Evolutionary conservation across 345 rosid species (phyloP).

Genomic region (Odontarrhena argentea): DNA sequence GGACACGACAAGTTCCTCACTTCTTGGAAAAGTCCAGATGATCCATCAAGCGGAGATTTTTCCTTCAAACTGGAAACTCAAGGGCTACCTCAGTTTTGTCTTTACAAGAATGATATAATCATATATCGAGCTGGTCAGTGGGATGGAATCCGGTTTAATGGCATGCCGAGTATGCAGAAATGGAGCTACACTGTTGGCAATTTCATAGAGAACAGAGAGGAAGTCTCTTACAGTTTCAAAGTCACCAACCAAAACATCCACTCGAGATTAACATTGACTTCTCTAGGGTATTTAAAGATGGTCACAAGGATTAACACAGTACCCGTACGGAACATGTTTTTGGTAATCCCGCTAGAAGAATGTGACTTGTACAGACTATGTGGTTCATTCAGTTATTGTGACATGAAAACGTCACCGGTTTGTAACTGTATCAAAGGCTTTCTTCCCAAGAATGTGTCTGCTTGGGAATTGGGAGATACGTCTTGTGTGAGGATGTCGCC

Average conservation of each 20-base stretch:
- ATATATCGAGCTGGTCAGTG: slow-evolving; percentile 61
- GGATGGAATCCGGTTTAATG: slow-evolving; percentile 68
- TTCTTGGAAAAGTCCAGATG: slow-evolving; percentile 57
- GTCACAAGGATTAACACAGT: slow-evolving; percentile 47
- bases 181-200: slow-evolving; percentile 40
- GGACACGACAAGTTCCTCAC: slow-evolving; percentile 46
- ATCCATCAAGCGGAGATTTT: slow-evolving; percentile 63
- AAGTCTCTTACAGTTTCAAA: slow-evolving; percentile 48
- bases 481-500: slow-evolving; percentile 57
- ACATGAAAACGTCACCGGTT: slow-evolving; percentile 57
- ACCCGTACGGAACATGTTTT: slow-evolving; percentile 48
- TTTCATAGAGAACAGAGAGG: slow-evolving; percentile 43
- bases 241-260: slow-evolving; percentile 27
- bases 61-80: slow-evolving; percentile 51
- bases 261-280: slow-evolving; percentile 52
- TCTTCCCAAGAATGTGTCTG: slow-evolving; percentile 47
- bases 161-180: slow-evolving; percentile 69
- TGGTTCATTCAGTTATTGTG: slow-evolving; percentile 68
- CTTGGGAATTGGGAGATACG: slow-evolving; percentile 54
- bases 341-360: slow-evolving; percentile 64
- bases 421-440: slow-evolving; percentile 70
- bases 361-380: slow-evolving; percentile 60
- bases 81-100: slow-evolving; percentile 63
- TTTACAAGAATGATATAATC: slow-evolving; percentile 25
- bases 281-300: slow-evolving; percentile 46